A percentile compares a stretch with the other conserved stretches of the same genome.
phyloP scores from a whole-genome alignment of 306 rosid genomes.

The Dryas octopetala region DNA sequence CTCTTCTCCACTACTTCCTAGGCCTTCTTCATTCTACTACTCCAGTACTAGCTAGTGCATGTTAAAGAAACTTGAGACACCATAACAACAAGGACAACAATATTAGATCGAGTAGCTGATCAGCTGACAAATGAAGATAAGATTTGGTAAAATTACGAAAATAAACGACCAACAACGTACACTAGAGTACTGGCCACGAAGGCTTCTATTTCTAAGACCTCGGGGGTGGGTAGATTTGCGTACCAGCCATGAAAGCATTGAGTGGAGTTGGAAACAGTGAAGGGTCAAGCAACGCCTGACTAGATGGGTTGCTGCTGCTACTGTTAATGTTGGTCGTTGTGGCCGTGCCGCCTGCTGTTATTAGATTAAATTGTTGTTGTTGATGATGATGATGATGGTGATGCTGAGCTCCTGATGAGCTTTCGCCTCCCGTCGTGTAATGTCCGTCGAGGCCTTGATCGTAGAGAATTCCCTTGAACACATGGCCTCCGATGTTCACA shows the following conservation, averaged over 20 bases:
- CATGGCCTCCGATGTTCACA: slow-evolving; percentile 87
- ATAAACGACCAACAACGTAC: too few relatives aligned
- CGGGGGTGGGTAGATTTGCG: slow-evolving; percentile 91
- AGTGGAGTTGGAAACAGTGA: slow-evolving; percentile 73
- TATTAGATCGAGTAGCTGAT: slow-evolving; percentile 12
- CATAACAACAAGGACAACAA: slow-evolving; percentile 21
- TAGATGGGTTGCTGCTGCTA: slow-evolving; percentile 24
- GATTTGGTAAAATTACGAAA: too few relatives aligned
- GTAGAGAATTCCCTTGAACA: slow-evolving; percentile 91
- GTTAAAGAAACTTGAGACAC: slow-evolving; percentile 25
- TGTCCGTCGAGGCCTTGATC: slow-evolving; percentile 71
- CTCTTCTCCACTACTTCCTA: slow-evolving; percentile 22
- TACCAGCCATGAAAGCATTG: slow-evolving; percentile 92
- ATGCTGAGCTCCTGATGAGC: slow-evolving; percentile 44
- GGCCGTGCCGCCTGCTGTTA: slow-evolving; percentile 35
- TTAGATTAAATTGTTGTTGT: slow-evolving; percentile 48
- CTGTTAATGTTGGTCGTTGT: slow-evolving; percentile 21
- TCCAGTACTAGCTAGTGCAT: slow-evolving; percentile 15
- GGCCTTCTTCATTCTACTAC: slow-evolving; percentile 23
- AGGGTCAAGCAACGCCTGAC: slow-evolving; percentile 57
- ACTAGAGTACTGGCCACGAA: too few relatives aligned
- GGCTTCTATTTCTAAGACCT: slow-evolving; percentile 44
- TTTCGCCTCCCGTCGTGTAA: slow-evolving; percentile 50
- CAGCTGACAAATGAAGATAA: neutral
- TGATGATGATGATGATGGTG: neutral